A percentile compares a stretch with the other conserved stretches of the same genome.
Evolutionary conservation across 345 rosid genomes (phyloP).

Genomic region (Eucalyptus fibrosa): DNA sequence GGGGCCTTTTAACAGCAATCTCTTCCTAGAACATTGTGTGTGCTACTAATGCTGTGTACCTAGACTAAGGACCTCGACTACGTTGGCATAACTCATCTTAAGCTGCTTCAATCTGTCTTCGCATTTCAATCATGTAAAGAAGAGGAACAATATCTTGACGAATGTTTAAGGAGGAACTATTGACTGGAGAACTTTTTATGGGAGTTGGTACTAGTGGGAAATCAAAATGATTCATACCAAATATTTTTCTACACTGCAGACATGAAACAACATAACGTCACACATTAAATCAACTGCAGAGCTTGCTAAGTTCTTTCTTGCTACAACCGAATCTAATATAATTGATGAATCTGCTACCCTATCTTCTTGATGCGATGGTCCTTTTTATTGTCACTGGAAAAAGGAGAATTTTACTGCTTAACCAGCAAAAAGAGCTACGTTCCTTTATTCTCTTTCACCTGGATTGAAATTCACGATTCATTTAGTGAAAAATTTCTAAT

Average conservation of each 20-base stretch:
- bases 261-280: not conserved
- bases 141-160: not conserved
- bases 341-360: not conserved
- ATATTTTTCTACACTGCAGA: not conserved
- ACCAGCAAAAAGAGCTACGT: not conserved
- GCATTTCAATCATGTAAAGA: not conserved
- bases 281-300: not conserved
- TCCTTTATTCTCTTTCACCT: not conserved
- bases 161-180: not conserved
- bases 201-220: not conserved
- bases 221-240: not conserved
- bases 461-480: not conserved
- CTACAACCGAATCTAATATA: not conserved
- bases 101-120: not conserved
- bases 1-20: not conserved
- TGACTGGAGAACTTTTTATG: not conserved
- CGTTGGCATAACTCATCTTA: not conserved
- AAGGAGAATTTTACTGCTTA: not conserved
- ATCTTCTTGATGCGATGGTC: not conserved
- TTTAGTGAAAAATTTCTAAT: not conserved
- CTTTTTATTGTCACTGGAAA: not conserved
- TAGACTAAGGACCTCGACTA: not conserved
- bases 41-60: not conserved
- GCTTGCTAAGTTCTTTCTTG: not conserved
- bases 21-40: not conserved